Evolutionary conservation across 805 yeast species (phyloP), one percentile per base, ranked within the genome.

Genomic region (Phaffomyces antillensis): DNA sequence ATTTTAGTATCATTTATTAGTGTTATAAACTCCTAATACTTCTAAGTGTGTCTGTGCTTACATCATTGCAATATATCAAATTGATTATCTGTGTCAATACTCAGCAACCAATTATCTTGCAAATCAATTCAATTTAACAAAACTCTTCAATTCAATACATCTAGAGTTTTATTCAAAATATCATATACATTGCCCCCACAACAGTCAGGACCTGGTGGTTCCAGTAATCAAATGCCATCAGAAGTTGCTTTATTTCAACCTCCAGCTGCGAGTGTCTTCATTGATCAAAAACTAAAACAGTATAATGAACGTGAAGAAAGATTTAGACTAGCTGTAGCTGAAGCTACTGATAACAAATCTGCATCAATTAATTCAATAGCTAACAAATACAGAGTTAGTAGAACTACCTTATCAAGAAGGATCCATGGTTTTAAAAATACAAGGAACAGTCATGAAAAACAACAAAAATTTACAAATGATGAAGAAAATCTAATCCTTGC

Each of bases 371-470:
- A 56, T 46, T 56, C 61, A 38, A 55, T 58, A 30, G 62, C 62
- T n/a, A 56, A 53, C 41, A 58, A 56, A 46, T 58, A 51, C 43
- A 49, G 51, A 24, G 59, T 58, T 16, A 47, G 53, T 17, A 47
- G 62, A 33, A 58, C 62, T 0, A 58, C 62, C 3, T 43, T 58
- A 9, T 54, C 60, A 33, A 55, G 62, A 47, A 51, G 62, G 23
- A 56, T 58, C 23, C 58, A 58, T 36, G 62, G 62, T 15, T 58
- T 52, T 44, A 58, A 58, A 43, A 58, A 58, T 48, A 58, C 62
- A 2, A 46, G 62, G 24, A 55, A 52, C 41, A 51, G 59, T 20
- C 62, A 58, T 34, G 62, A 58, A 42, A 58, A 58, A 46, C 61
- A 58, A 37, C 62, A 58, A 40, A 58, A 58, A 41, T 56, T 58